A percentile compares a stretch with the other conserved stretches of the same genome.
These are phyloP conservation scores for Rhynchosporium secalis DNA, from an alignment of 2,329 filamentous ascomycete genomes.

Conservation along the genomic window DNA sequence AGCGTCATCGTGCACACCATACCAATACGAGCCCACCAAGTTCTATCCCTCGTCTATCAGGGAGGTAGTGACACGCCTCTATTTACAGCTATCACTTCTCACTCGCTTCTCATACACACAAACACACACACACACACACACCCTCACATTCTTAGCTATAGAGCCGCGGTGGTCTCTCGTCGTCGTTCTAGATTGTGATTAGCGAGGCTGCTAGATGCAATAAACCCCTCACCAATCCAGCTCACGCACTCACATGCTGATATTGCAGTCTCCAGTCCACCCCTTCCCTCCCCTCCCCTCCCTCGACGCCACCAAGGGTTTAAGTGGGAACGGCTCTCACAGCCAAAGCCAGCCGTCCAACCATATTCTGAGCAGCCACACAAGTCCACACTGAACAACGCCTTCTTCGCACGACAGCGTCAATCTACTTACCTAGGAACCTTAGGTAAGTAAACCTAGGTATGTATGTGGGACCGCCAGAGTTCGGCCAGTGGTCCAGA, in stretches of 20 bases:
- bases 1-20: slow-evolving; percentile 9
- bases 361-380: not conserved
- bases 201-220: not conserved
- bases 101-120: slow-evolving; percentile 1
- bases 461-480: not conserved
- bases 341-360: not conserved
- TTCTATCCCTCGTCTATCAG: not conserved
- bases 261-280: too few relatives aligned
- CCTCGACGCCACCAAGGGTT: not conserved
- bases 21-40: not conserved
- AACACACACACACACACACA: not conserved
- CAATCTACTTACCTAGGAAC: too few relatives aligned
- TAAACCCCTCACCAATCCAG: slow-evolving; percentile 3
- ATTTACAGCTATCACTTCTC: not conserved
- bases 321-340: not conserved
- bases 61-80: not conserved
- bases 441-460: too few relatives aligned
- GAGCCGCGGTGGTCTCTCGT: not conserved
- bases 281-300: not conserved
- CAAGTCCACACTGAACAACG: slow-evolving; percentile 8
- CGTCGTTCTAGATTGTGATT: not conserved
- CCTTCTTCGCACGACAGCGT: slow-evolving; percentile 10
- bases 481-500: slow-evolving; percentile 7
- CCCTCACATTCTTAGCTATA: not conserved
- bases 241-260: not conserved